Percentiles rank a stretch among this genome's conserved stretches.
phyloP scores from a whole-genome alignment of 352 stramenopile species.

The Phytophthora colocasiae region DNA sequence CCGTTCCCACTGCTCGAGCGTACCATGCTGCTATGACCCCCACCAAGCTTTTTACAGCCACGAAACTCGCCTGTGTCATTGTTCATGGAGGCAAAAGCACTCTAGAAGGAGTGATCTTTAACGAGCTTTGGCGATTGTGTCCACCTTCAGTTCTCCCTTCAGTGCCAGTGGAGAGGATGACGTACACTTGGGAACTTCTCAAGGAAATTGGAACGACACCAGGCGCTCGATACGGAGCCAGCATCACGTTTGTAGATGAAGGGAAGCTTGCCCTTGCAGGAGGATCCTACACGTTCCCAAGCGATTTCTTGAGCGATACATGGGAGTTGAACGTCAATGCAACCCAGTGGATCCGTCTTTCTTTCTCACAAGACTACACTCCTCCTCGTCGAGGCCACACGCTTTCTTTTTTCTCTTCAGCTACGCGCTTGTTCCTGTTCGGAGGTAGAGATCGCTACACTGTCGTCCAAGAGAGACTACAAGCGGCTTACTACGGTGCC shows the following conservation, averaged over 20 bases:
- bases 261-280: slow-evolving; percentile 65
- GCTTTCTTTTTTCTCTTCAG: slow-evolving; percentile 49
- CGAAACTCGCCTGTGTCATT: slow-evolving; percentile 51
- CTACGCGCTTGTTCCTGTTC: slow-evolving; percentile 57
- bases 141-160: slow-evolving; percentile 22
- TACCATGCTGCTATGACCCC: slow-evolving; percentile 60
- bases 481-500: slow-evolving; percentile 57
- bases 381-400: slow-evolving; percentile 62
- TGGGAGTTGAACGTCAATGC: slow-evolving; percentile 81
- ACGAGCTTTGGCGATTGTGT: slow-evolving; percentile 78
- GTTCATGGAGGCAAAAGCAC: slow-evolving; percentile 66
- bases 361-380: slow-evolving; percentile 56
- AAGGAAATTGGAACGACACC: slow-evolving; percentile 55
- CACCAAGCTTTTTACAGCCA: slow-evolving; percentile 37
- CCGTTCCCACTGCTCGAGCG: slow-evolving; percentile 41
- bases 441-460: slow-evolving; percentile 69
- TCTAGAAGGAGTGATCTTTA: slow-evolving; percentile 54
- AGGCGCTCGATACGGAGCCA: slow-evolving; percentile 62
- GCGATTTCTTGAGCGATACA: slow-evolving; percentile 71
- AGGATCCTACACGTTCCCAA: slow-evolving; percentile 79
- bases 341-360: slow-evolving; percentile 68
- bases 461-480: slow-evolving; percentile 60
- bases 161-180: slow-evolving; percentile 45
- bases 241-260: slow-evolving; percentile 62
- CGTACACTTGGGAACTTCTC: slow-evolving; percentile 66